These are phyloP conservation scores for Pulveroboletus ravenelii DNA, from an alignment of 768 basidiomycete species.

Conservation along the genomic window DNA sequence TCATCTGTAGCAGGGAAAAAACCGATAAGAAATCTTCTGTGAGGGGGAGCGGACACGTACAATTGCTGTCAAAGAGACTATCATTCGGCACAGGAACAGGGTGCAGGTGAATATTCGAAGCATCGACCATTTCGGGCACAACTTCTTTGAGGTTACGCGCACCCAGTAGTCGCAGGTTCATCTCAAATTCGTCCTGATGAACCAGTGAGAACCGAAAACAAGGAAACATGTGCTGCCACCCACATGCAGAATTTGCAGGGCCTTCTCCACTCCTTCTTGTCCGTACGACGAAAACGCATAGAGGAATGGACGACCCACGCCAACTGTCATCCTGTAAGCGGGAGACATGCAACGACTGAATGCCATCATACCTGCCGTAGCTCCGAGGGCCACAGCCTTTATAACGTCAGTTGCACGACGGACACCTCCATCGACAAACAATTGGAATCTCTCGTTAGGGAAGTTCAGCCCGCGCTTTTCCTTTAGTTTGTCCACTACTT, in stretches of 20 bases:
- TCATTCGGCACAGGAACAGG: constrained; percentile 66
- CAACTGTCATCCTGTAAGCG: constrained; percentile 43
- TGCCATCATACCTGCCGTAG: constrained; percentile 60
- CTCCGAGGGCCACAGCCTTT: constrained; percentile 84
- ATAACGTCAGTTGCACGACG: constrained; percentile 85
- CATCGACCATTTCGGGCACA: constrained; percentile 87
- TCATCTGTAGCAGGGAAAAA: constrained; percentile 34
- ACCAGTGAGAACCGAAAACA: not conserved
- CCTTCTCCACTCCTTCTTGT: constrained; percentile 77
- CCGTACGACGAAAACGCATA: constrained; percentile 92
- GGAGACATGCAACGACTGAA: not conserved
- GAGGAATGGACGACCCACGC: constrained; percentile 80
- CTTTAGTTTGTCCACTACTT: constrained; percentile 72
- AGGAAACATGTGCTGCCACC: constrained; percentile 11
- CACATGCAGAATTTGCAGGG: constrained; percentile 73
- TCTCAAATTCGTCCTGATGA: constrained; percentile 89
- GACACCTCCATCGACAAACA: constrained; percentile 94
- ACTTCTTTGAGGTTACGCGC: constrained; percentile 77
- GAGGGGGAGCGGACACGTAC: constrained; percentile 43
- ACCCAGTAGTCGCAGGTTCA: constrained; percentile 93
- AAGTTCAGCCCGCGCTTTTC: constrained; percentile 62
- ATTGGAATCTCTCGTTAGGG: constrained; percentile 75
- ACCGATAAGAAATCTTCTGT: not conserved
- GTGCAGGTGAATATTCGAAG: constrained; percentile 62
- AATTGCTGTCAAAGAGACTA: constrained; percentile 73